Evolutionary conservation across 805 yeast species (phyloP), one percentile per base, ranked within the genome.

Genomic region (Wickerhamiella galacta): DNA sequence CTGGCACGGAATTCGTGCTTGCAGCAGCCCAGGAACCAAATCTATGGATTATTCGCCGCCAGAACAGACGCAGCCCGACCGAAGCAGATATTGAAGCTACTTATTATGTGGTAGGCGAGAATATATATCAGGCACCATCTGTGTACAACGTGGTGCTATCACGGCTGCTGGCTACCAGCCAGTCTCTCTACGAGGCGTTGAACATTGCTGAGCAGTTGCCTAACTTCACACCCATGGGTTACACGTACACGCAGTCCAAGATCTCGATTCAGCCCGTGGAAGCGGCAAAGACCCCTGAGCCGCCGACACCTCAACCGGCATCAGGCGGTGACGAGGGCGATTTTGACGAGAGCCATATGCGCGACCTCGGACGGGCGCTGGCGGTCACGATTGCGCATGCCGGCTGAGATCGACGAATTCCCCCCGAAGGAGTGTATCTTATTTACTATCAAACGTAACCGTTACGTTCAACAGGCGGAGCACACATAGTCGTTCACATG

Each of bases 41-140:
- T 46, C 70, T 82, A 43, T 90, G 96, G 95, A 65, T 87, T 18
- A 70, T 87, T 7, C 64, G 92, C 36, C 83, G 85, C 49, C 95
- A 87, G 51, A 57, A 70, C 29, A 58, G 96, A 20, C 40, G 63
- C 4, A 57, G 65, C 22, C 69, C 73, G 5, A 59, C 60, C 9
- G 67, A 63, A 21, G 66, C 66, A 2, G 54, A 61, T 16, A 62
- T 75, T 0, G 46, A 80, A 8, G 72, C 80, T 19, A 92, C 82
- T 42, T 87, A 79, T 55, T 87, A 80, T 52, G 75, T 87, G 30
- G 72, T 83, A 25, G 94, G 95, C 3, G 92, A 93, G 14, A 83
- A 81, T 48, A 76, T 90, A 2, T 90, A 83, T 55, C 87, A 80
- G 71, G 76, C 95, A 0, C 95, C 95, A 0, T 59, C 70, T 12